Percentiles rank a stretch among this genome's conserved stretches.
These are phyloP conservation scores for Xenosphaeropsis pyriputrescens DNA, from an alignment of 2,329 filamentous ascomycete species.

Conservation along the genomic window DNA sequence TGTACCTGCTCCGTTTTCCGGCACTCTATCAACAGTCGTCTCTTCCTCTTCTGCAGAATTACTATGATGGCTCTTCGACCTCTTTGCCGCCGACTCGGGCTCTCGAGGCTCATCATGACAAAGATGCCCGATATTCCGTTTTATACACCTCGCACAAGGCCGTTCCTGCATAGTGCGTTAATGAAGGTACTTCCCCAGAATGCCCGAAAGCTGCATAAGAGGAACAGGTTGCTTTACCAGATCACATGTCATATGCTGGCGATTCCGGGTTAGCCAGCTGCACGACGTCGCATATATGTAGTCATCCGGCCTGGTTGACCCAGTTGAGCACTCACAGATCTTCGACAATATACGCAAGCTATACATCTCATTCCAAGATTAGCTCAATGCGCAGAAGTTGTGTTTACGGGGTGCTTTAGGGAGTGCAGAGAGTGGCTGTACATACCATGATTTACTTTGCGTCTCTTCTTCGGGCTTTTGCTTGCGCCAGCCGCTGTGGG, in stretches of 20 bases:
- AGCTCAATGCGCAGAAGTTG: no score
- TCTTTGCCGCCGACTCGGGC: slow-evolving; percentile 50
- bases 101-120: slow-evolving; percentile 97
- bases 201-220: slow-evolving; percentile 12
- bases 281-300: slow-evolving; percentile 16
- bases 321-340: slow-evolving; percentile 59
- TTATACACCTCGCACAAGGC: slow-evolving; percentile 94
- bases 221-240: slow-evolving; percentile 43
- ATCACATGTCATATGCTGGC: slow-evolving; percentile 82
- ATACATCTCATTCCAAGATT: slow-evolving; percentile 17
- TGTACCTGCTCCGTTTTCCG: slow-evolving; percentile 30
- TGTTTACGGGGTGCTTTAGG: slow-evolving; percentile 4
- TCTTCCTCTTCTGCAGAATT: slow-evolving; percentile 46
- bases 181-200: no score
- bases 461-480: slow-evolving; percentile 66
- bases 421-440: slow-evolving; percentile 6
- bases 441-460: slow-evolving; percentile 83
- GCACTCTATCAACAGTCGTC: slow-evolving; percentile 31
- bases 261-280: slow-evolving; percentile 19
- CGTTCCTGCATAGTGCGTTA: slow-evolving; percentile 49
- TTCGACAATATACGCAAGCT: slow-evolving; percentile 82
- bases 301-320: slow-evolving; percentile 11
- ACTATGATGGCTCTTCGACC: slow-evolving; percentile 52
- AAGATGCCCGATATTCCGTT: slow-evolving; percentile 94
- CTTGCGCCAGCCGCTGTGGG: slow-evolving; percentile 12